Conservation (phyloP, 116 monocot species). For the Cymodocea nodosa region DNA sequence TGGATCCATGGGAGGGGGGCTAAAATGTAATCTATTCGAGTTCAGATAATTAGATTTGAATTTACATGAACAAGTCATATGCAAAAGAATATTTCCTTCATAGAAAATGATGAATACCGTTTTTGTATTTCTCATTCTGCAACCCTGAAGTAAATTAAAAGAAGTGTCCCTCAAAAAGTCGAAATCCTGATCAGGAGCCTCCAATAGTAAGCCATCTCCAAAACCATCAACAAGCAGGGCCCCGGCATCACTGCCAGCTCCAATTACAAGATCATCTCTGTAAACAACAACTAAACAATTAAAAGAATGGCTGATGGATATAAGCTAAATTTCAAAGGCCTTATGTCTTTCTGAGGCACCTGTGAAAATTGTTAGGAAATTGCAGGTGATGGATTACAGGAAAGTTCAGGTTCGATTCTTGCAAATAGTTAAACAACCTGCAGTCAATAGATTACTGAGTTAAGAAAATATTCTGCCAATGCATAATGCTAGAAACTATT, state of each 20-base stretch:
- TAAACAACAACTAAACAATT: not conserved
- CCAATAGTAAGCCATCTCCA: constrained; percentile 86
- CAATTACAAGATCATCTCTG: constrained; percentile 94
- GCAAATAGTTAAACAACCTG: constrained; percentile 84
- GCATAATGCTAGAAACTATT: too few species aligned
- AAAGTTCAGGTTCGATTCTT: constrained; percentile 55
- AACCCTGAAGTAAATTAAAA: constrained; percentile 96
- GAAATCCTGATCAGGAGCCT: constrained; percentile 81
- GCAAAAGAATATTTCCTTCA: too few species aligned
- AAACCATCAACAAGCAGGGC: constrained; percentile 96
- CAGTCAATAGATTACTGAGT: not conserved
- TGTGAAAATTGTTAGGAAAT: constrained; percentile 48
- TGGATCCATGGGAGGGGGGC: too few species aligned
- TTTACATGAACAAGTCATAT: too few species aligned
- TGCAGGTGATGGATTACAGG: constrained; percentile 93
- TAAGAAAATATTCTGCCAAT: not conserved
- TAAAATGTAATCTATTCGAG: too few species aligned
- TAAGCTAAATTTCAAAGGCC: not conserved
- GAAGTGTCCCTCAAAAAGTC: constrained; percentile 96
- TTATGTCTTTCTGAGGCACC: constrained; percentile 21
- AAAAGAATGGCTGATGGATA: not conserved
- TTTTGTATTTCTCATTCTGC: constrained; percentile 99
- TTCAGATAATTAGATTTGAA: too few species aligned
- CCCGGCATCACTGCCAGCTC: constrained; percentile 76
- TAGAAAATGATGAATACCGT: constrained; percentile 38